Conservation (phyloP, 192 early-diverging fungal species). For the Entomortierella parvispora region DNA sequence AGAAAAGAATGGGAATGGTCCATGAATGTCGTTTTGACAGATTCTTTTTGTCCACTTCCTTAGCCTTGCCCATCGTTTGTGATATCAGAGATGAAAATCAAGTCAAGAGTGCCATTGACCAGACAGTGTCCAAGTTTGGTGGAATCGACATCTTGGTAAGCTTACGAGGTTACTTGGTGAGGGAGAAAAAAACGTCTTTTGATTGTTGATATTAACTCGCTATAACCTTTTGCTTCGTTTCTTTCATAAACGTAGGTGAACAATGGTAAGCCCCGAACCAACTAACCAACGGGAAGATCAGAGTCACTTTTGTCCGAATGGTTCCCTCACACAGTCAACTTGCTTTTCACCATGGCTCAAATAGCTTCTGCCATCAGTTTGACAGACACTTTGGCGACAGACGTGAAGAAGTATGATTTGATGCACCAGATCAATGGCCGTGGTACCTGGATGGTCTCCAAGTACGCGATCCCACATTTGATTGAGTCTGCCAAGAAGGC, state of each 20-base stretch:
- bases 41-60: not conserved
- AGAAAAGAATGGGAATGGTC: not conserved
- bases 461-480: constrained; percentile 75
- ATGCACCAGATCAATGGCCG: constrained; percentile 84
- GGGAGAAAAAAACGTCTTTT: too few relatives aligned
- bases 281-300: too few relatives aligned
- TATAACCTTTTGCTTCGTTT: too few relatives aligned
- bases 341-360: not conserved
- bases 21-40: not conserved
- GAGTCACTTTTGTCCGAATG: too few relatives aligned
- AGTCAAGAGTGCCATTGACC: constrained; percentile 71
- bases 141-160: constrained; percentile 88
- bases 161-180: constrained; percentile 52
- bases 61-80: constrained; percentile 80
- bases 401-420: constrained; percentile 73
- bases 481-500: constrained; percentile 58
- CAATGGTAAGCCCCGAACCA: constrained; percentile 27
- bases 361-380: constrained; percentile 77
- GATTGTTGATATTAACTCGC: too few relatives aligned
- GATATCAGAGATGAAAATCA: constrained; percentile 86
- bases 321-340: too few relatives aligned
- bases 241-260: constrained; percentile 18
- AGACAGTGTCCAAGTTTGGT: constrained; percentile 76
- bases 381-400: constrained; percentile 65
- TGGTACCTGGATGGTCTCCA: constrained; percentile 83